phyloP scores from a whole-genome alignment of 2,329 filamentous ascomycete genomes.

The Sarocladiaceae sp. region DNA sequence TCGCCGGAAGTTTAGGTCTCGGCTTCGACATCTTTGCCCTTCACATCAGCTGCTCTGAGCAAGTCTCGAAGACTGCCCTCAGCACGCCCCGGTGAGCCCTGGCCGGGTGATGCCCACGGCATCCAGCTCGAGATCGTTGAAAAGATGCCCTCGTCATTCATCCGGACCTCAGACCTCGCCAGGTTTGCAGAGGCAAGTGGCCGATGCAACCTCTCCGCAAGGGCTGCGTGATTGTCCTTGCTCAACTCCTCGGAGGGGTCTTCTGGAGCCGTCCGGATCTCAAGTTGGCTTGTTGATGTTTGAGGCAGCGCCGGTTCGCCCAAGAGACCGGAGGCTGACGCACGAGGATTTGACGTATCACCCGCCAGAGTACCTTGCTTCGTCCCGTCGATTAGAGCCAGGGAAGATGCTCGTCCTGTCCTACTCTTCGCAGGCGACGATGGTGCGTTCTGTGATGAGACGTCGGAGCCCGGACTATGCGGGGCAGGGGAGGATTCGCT shows the following conservation, averaged over 20 bases:
- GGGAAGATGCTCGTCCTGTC: slow-evolving; percentile 23
- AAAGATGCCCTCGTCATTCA: slow-evolving; percentile 15
- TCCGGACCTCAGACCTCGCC: no score
- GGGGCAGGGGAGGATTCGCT: slow-evolving; percentile 23
- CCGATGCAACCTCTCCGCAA: slow-evolving; percentile 10
- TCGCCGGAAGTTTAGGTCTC: neutral
- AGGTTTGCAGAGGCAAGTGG: neutral
- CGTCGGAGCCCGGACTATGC: slow-evolving; percentile 22
- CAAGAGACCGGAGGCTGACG: slow-evolving; percentile 37
- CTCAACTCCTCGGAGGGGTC: slow-evolving; percentile 11
- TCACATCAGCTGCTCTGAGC: slow-evolving; percentile 25
- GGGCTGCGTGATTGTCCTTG: slow-evolving; percentile 15
- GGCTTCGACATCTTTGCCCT: slow-evolving; percentile 28
- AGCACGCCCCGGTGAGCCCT: slow-evolving; percentile 39
- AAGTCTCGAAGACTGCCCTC: slow-evolving; percentile 51
- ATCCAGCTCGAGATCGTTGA: slow-evolving; percentile 15
- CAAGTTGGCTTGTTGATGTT: slow-evolving; percentile 45
- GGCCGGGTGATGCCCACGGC: slow-evolving; percentile 16
- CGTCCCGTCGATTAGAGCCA: slow-evolving; percentile 32
- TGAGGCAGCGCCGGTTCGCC: slow-evolving; percentile 52
- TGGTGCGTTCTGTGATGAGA: slow-evolving; percentile 14
- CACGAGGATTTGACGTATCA: slow-evolving; percentile 23
- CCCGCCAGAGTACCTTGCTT: slow-evolving; percentile 23
- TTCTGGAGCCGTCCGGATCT: slow-evolving; percentile 33
- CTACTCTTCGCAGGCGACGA: slow-evolving; percentile 14